Percentiles rank a stretch among this genome's conserved stretches.
Conservation (phyloP, 495 filamentous ascomycete species). For the Tricharina praecox region DNA sequence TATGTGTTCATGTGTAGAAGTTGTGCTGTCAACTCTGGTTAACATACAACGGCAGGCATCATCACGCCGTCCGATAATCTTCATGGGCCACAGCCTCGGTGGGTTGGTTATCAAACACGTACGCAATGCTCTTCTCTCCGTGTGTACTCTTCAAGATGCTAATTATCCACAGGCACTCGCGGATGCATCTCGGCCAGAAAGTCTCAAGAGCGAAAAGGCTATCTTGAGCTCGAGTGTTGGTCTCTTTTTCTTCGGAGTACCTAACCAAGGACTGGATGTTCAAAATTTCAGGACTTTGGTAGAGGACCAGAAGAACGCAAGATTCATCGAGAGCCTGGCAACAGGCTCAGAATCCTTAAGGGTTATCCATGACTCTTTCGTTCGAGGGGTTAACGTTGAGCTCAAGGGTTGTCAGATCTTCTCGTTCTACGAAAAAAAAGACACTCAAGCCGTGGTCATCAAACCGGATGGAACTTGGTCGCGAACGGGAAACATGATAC, state of each 20-base stretch:
- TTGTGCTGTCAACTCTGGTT: background rate
- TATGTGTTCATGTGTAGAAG: background rate
- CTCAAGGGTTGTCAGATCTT: background rate
- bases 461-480: background rate
- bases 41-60: background rate
- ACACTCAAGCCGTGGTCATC: background rate
- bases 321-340: conserved; percentile 8
- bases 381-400: background rate
- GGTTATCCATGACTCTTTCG: background rate
- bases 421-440: conserved; percentile 3
- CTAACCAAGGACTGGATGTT: conserved; percentile 14
- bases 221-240: conserved; percentile 6
- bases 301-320: conserved; percentile 5
- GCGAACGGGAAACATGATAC: background rate
- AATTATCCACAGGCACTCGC: background rate
- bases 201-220: background rate
- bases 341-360: conserved; percentile 5
- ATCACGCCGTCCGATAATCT: conserved; percentile 23
- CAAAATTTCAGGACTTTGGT: conserved; percentile 14
- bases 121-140: background rate
- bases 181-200: background rate
- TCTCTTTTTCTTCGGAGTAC: conserved; percentile 20
- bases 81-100: conserved; percentile 28
- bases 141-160: background rate
- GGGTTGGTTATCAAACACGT: conserved; percentile 20